Base-by-base conservation (phyloP, 441 rosid genomes). In the Macaranga tanarius region DNA sequence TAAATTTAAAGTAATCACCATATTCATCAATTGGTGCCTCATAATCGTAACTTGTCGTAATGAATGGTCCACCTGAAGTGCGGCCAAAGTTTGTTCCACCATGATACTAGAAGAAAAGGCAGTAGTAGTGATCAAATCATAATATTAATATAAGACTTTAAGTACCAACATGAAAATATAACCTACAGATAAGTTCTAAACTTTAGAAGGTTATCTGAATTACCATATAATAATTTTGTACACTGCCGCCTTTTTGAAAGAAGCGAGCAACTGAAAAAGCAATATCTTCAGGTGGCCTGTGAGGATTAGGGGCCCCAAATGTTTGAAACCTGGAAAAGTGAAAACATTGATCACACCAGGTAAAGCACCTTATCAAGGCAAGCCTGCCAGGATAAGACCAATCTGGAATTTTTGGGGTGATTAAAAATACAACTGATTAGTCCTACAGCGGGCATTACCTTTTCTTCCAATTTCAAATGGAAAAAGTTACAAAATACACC, bases 21-120 rank as follows among this genome's bases (percentile, higher is more conserved):
- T 95, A 95, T 81, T 95, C 99, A 85, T 95, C 98, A 52, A 95
- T 89, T 0, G 99, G 99, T 69, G 99, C 99, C 74, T 95, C 99
- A 55, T 95, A 95, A 79, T 95, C 99, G 80, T 95, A 95, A 82
- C 97, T 95, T 62, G 99, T 95, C 34, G 99, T 91, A 73, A 95
- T 91, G 73, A 92, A 95, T 20, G 98, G 99, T 69, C 99, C 99
- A 48, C 99, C 98, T 56, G 96, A 69, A 64, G 99, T 95, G 68
- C 98, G 96, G 52, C 92, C 98, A 72, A 95, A 92, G 79, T 95
- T 95, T 19, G 99, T 95, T 77, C 99, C 99, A 45, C 99, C 99
- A 16, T 95, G 99, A 79, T 95, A 95, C 99, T 92, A 73, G 48
- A 77, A 64, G 72, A 60, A 61, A 50, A 66, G 44, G 38, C 60